phyloP scores from a whole-genome alignment of 2,329 filamentous ascomycete genomes.

The Thelonectria olida region DNA sequence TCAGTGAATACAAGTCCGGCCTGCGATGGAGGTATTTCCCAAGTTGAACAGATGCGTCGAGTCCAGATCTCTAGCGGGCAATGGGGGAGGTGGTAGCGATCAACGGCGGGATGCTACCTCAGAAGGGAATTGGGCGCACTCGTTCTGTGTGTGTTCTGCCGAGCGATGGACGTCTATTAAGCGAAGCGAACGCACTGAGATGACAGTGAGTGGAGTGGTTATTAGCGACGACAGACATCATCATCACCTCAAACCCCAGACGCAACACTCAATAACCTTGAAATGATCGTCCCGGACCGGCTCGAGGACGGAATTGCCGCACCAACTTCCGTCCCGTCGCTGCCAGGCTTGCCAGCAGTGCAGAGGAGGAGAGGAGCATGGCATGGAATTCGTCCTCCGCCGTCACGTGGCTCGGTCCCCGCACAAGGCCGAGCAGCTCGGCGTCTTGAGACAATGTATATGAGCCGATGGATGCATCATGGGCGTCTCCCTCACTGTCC shows the following conservation, averaged over 20 bases:
- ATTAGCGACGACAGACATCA: neutral
- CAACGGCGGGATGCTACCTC: neutral
- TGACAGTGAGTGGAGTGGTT: neutral
- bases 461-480: slow-evolving; percentile 22
- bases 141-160: neutral
- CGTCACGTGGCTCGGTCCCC: slow-evolving; percentile 27
- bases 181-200: neutral
- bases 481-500: slow-evolving; percentile 1
- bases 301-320: slow-evolving; percentile 14
- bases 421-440: slow-evolving; percentile 20
- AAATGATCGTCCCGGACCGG: slow-evolving; percentile 13
- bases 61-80: neutral
- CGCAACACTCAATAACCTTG: slow-evolving; percentile 1
- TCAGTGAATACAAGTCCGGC: neutral
- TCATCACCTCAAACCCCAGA: neutral
- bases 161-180: neutral
- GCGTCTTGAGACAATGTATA: slow-evolving; percentile 21
- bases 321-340: slow-evolving; percentile 12
- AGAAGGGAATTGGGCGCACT: neutral
- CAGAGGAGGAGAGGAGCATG: neutral
- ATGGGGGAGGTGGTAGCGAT: neutral
- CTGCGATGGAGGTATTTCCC: neutral
- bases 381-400: slow-evolving; percentile 16
- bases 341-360: slow-evolving; percentile 5
- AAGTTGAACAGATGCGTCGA: neutral